These are phyloP conservation scores for Nitzschia sp. DNA, from an alignment of 108 stramenopile species.

Conservation along the genomic window DNA sequence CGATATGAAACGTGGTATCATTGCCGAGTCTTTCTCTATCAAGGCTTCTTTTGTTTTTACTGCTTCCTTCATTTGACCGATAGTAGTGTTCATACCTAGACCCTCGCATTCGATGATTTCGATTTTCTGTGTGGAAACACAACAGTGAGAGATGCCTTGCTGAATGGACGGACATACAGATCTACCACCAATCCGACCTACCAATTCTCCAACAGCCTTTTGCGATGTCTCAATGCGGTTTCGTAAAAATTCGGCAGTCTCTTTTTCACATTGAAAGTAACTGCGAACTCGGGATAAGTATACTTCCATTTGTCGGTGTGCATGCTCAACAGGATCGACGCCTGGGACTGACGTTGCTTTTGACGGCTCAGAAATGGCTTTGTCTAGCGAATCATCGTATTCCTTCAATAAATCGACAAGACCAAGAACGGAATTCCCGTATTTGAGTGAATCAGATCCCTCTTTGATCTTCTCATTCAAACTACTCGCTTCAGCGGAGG, in stretches of 20 bases:
- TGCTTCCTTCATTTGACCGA: constrained; percentile 21
- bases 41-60: constrained; percentile 5
- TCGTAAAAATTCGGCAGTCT: constrained; percentile 1
- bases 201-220: constrained; percentile 15
- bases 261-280: constrained; percentile 33
- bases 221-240: neutral
- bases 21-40: neutral
- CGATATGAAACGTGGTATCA: neutral
- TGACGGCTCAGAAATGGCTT: constrained; percentile 5
- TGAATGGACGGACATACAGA: neutral
- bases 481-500: neutral
- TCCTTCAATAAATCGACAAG: constrained; percentile 24
- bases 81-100: constrained; percentile 28
- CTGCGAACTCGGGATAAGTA: constrained; percentile 17
- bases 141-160: neutral
- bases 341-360: neutral
- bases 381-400: constrained; percentile 24
- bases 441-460: constrained; percentile 8
- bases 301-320: constrained; percentile 25
- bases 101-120: constrained; percentile 26
- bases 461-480: constrained; percentile 1
- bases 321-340: constrained; percentile 1
- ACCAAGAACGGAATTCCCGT: constrained; percentile 15
- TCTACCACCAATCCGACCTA: constrained; percentile 5
- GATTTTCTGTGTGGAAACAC: constrained; percentile 4